Base-by-base conservation (phyloP, 164 flowering plant species). In the Piper betle region DNA sequence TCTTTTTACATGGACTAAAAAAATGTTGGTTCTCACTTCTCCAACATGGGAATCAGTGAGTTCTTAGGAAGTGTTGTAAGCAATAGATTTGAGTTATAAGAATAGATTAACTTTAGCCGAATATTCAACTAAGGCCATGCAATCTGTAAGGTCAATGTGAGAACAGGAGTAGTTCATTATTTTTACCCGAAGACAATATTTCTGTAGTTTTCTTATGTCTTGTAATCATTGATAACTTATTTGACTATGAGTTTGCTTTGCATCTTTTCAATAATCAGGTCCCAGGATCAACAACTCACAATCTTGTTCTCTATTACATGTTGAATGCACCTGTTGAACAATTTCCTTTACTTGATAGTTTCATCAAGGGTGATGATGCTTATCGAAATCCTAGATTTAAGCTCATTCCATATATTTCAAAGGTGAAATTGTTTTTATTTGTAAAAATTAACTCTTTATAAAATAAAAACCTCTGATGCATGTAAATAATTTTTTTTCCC, bases 381-480 rank as follows among this genome's bases (percentile, higher is more conserved):
- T 91, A 70, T 64, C 78, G 97, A 65, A 91, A 91, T 77, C 81
- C 96, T 55, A 82, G 94, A 75, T 85, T 91, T 73, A 91, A 91
- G 81, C 91, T 91, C 73, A 91, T 91, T 60, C 97, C 97, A 18
- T 88, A 85, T 68, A 86, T 88, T 61, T 86, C 97, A 38, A 78
- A 88, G 94, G 97, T 87, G 50, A 58, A 81, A 67, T 48, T n/a
- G 52, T 19, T 37, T 13, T 33, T 55, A 33, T 33, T 9, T 17
- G 61, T 19, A 6, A 37, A 37, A 39, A 38, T 5, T 39, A 60
- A 55, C 53, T 43, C n/a, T 25, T 19, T 64, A 41, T 10, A 41
- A 37, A 40, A 37, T 46, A 12, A 46, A 46, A 42, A 10, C 15
- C 50, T 15, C 15, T 46, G 3, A 46, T 12, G 11, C 10, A 46